Conservation (phyloP, 2,329 filamentous ascomycete genomes). For the Zymoseptoria brevis region DNA sequence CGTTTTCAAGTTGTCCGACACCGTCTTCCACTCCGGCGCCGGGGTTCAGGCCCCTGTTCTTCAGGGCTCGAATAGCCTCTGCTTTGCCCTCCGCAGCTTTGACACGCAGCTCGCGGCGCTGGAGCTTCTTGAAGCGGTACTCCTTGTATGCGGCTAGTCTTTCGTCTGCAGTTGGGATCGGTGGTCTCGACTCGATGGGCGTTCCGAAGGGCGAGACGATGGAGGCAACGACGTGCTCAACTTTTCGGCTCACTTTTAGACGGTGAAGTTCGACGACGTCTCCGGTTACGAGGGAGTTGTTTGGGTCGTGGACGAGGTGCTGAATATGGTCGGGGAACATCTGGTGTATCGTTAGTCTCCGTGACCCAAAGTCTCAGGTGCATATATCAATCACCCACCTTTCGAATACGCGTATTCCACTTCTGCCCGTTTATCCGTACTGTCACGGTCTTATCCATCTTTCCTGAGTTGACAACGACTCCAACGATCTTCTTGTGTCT, state of each 20-base stretch:
- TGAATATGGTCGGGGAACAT: slow-evolving; percentile 57
- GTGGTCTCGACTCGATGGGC: slow-evolving; percentile 55
- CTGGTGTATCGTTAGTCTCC: slow-evolving; percentile 31
- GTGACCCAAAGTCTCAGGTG: too few relatives aligned
- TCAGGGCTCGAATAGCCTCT: slow-evolving; percentile 22
- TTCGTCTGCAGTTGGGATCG: slow-evolving; percentile 58
- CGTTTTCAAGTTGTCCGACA: slow-evolving; percentile 22
- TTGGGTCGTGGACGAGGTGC: slow-evolving; percentile 71
- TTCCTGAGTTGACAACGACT: slow-evolving; percentile 68
- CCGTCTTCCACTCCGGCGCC: slow-evolving; percentile 23
- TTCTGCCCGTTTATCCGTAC: slow-evolving; percentile 62
- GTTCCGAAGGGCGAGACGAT: slow-evolving; percentile 66
- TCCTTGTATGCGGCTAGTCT: slow-evolving; percentile 47
- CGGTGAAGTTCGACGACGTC: slow-evolving; percentile 68
- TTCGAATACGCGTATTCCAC: slow-evolving; percentile 66
- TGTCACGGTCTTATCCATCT: slow-evolving; percentile 72
- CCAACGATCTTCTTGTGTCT: slow-evolving; percentile 37
- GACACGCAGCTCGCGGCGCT: slow-evolving; percentile 27
- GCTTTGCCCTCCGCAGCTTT: slow-evolving; percentile 25
- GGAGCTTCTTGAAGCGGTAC: slow-evolving; percentile 51
- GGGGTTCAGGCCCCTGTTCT: slow-evolving; percentile 22
- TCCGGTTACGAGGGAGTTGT: slow-evolving; percentile 62
- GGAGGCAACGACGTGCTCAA: slow-evolving; percentile 65
- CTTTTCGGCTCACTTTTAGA: slow-evolving; percentile 57
- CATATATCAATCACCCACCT: slow-evolving; percentile 43